A percentile compares a stretch with the other conserved stretches of the same genome.
These are phyloP conservation scores for Xylariales sp. DNA, from an alignment of 2,329 filamentous ascomycete genomes.

Conservation along the genomic window DNA sequence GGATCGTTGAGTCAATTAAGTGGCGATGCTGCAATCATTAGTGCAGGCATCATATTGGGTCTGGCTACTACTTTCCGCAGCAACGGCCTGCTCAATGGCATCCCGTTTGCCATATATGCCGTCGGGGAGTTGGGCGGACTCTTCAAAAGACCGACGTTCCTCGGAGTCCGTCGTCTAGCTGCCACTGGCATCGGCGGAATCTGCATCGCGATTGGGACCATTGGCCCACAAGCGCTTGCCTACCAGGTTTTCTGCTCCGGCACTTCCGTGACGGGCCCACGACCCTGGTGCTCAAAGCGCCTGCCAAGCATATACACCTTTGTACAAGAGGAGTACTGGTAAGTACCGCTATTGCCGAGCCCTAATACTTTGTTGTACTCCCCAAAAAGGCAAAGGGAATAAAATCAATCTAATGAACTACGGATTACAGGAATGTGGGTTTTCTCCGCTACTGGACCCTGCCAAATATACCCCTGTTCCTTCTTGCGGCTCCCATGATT, in stretches of 20 bases:
- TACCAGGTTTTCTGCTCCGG: constrained; percentile 65
- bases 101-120: constrained; percentile 66
- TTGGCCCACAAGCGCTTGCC: constrained; percentile 70
- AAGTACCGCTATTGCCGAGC: constrained; percentile 27
- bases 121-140: constrained; percentile 36
- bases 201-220: constrained; percentile 61
- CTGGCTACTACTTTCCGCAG: constrained; percentile 70
- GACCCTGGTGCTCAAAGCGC: constrained; percentile 71
- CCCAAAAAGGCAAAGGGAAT: too few relatives aligned
- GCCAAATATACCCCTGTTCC: constrained; percentile 81
- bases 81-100: constrained; percentile 81
- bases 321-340: constrained; percentile 91
- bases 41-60: constrained; percentile 66
- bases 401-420: too few relatives aligned
- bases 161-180: constrained; percentile 46
- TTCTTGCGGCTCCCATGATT: constrained; percentile 77
- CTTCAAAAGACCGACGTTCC: constrained; percentile 24
- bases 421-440: constrained; percentile 68
- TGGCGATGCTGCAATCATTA: constrained; percentile 50
- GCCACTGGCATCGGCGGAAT: constrained; percentile 63
- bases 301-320: constrained; percentile 87
- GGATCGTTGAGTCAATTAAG: constrained; percentile 18
- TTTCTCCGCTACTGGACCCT: constrained; percentile 87
- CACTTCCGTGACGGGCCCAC: constrained; percentile 26
- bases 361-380: constrained; percentile 7